phyloP scores from a whole-genome alignment of 768 basidiomycete species.

The Termitomyces sp. region DNA sequence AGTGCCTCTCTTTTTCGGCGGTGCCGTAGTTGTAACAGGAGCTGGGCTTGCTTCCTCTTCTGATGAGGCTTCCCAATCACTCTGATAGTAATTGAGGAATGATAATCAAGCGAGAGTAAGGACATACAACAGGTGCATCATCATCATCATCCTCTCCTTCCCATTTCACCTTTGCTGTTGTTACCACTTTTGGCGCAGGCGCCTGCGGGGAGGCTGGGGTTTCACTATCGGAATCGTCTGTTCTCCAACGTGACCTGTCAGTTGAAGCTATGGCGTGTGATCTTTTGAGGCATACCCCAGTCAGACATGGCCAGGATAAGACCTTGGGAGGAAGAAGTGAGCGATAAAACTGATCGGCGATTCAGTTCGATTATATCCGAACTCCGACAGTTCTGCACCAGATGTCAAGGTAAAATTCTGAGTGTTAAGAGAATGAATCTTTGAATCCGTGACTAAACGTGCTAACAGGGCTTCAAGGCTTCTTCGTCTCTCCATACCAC shows the following conservation, averaged over 20 bases:
- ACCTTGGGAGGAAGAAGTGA: slow-evolving; percentile 5
- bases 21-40: slow-evolving; percentile 44
- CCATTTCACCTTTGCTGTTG: slow-evolving; percentile 60
- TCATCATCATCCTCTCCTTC: slow-evolving; percentile 91
- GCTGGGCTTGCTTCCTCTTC: slow-evolving; percentile 57
- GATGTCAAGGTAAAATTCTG: slow-evolving; percentile 13
- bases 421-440: not conserved
- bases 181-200: slow-evolving; percentile 17
- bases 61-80: slow-evolving; percentile 91
- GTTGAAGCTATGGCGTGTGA: not conserved
- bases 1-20: slow-evolving; percentile 89
- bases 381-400: slow-evolving; percentile 12
- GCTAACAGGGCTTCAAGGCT: slow-evolving; percentile 29
- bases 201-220: slow-evolving; percentile 18
- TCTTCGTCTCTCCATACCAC: slow-evolving; percentile 56
- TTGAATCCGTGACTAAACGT: not conserved
- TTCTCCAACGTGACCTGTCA: slow-evolving; percentile 4
- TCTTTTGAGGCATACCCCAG: slow-evolving; percentile 26
- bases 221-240: slow-evolving; percentile 34
- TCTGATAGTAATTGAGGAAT: slow-evolving; percentile 38
- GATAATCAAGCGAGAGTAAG: slow-evolving; percentile 3
- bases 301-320: slow-evolving; percentile 29
- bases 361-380: slow-evolving; percentile 15
- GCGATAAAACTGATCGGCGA: slow-evolving; percentile 20
- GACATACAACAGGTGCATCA: slow-evolving; percentile 68